Conservation (phyloP, 1,284 basidiomycete species). For the Anthracocystis setariae region DNA sequence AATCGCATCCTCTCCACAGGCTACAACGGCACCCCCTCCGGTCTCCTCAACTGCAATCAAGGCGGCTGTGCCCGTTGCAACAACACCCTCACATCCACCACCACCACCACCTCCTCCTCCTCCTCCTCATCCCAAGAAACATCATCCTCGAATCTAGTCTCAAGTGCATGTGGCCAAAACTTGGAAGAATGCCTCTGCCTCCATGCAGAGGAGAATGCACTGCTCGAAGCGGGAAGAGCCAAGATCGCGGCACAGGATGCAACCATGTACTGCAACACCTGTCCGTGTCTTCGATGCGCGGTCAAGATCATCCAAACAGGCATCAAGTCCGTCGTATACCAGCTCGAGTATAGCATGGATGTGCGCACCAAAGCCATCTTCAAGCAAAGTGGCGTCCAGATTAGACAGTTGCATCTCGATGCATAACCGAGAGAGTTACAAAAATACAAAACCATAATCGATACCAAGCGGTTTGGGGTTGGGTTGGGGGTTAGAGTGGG, state of each 20-base stretch:
- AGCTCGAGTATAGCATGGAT: conserved; percentile 80
- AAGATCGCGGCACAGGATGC: conserved; percentile 74
- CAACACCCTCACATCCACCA: conserved; percentile 27
- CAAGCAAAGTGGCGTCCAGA: conserved; percentile 67
- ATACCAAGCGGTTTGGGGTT: too few species aligned
- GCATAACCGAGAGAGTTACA: background rate
- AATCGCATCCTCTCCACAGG: conserved; percentile 88
- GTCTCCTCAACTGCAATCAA: conserved; percentile 72
- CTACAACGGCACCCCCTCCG: conserved; percentile 96
- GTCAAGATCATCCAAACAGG: conserved; percentile 97
- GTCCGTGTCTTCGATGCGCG: conserved; percentile 93
- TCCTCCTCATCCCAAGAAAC: too few species aligned
- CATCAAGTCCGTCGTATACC: conserved; percentile 92
- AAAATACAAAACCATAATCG: background rate
- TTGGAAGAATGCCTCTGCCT: conserved; percentile 89
- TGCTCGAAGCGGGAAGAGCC: conserved; percentile 82
- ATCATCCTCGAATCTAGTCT: too few species aligned
- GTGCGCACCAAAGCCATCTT: conserved; percentile 69
- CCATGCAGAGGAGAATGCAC: conserved; percentile 97
- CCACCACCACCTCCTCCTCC: too few species aligned
- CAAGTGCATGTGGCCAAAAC: conserved; percentile 70
- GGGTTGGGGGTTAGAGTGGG: too few species aligned
- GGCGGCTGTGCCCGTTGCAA: conserved; percentile 66
- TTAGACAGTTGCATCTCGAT: conserved; percentile 60
- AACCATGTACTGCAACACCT: conserved; percentile 89